phyloP scores from a whole-genome alignment of 371 early-diverging fungal species.

The Apophysomyces ossiformis region DNA sequence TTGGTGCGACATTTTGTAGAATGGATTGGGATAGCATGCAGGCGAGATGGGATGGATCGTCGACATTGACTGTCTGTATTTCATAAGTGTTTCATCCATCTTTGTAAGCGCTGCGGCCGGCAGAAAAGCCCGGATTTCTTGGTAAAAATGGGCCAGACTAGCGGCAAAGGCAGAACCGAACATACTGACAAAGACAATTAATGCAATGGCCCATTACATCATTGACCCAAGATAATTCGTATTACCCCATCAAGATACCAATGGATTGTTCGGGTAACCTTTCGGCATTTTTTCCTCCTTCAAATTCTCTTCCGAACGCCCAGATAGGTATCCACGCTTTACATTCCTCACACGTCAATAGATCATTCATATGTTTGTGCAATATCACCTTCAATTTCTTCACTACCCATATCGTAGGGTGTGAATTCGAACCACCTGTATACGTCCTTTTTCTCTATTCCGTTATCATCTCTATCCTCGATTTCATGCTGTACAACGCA shows the following conservation, averaged over 20 bases:
- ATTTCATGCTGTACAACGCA: constrained; percentile 72
- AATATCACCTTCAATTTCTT: constrained; percentile 61
- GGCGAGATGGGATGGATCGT: constrained; percentile 58
- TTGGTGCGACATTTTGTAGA: constrained; percentile 38
- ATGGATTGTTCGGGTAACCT: constrained; percentile 67
- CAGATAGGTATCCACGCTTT: constrained; percentile 74
- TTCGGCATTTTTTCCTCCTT: constrained; percentile 57
- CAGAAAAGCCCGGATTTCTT: constrained; percentile 52
- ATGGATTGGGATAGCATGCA: constrained; percentile 60
- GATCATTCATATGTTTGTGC: too few species aligned
- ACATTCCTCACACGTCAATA: too few species aligned
- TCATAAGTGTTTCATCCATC: constrained; percentile 37
- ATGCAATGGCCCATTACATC: not conserved
- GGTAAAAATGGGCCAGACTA: constrained; percentile 63
- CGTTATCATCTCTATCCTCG: constrained; percentile 12
- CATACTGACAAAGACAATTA: constrained; percentile 25
- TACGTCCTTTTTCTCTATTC: constrained; percentile 25
- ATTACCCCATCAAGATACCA: constrained; percentile 62
- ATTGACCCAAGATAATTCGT: not conserved
- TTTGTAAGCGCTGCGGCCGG: constrained; percentile 30
- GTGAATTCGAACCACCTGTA: constrained; percentile 83
- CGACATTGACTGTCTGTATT: constrained; percentile 50
- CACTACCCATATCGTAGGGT: constrained; percentile 77
- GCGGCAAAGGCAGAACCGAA: constrained; percentile 72
- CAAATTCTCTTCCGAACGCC: constrained; percentile 74